A percentile compares a stretch with the other conserved stretches of the same genome.
Evolutionary conservation across 2,329 filamentous ascomycete genomes (phyloP).

Genomic region (Xylaria sp.): DNA sequence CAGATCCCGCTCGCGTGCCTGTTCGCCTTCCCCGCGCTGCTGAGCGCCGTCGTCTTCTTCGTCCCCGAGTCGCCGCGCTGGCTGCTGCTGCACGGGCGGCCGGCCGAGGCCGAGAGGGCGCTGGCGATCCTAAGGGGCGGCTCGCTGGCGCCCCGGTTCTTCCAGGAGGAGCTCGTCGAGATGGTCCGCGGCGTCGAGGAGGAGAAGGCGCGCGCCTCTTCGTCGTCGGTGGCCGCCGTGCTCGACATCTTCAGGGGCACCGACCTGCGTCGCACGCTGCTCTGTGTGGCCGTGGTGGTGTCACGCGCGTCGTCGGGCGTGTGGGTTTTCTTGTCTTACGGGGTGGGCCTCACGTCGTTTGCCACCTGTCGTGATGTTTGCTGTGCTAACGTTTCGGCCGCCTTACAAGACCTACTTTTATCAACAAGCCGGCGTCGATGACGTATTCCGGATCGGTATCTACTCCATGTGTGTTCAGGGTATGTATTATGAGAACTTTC

Average conservation of each 20-base stretch:
- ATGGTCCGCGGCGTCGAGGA: slow-evolving; percentile 30
- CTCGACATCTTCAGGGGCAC: slow-evolving; percentile 31
- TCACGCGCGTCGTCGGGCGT: slow-evolving; percentile 33
- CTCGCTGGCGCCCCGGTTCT: slow-evolving; percentile 22
- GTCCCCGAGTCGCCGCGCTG: slow-evolving; percentile 36
- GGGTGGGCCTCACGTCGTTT: slow-evolving; percentile 17
- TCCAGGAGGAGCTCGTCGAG: slow-evolving; percentile 28
- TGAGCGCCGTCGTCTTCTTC: slow-evolving; percentile 28
- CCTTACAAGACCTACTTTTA: slow-evolving; percentile 33
- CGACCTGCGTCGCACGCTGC: slow-evolving; percentile 27
- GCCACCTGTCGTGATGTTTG: slow-evolving; percentile 3
- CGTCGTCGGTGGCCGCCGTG: slow-evolving; percentile 13
- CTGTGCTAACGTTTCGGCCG: slow-evolving; percentile 18
- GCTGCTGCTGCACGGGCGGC: slow-evolving; percentile 33
- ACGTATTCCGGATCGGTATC: slow-evolving; percentile 25
- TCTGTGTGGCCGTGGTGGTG: slow-evolving; percentile 26
- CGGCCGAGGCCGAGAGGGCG: slow-evolving; percentile 31
- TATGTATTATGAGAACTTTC: no score
- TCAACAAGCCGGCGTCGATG: slow-evolving; percentile 29
- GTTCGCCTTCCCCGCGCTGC: slow-evolving; percentile 18
- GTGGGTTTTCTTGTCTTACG: slow-evolving; percentile 35
- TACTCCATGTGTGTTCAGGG: slow-evolving; percentile 20
- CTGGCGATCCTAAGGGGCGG: slow-evolving; percentile 28
- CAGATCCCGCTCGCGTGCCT: slow-evolving; percentile 23
- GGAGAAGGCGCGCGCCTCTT: slow-evolving; percentile 26